These are phyloP conservation scores for Aquilaria sinensis DNA, from an alignment of 345 rosid species.

Conservation along the genomic window DNA sequence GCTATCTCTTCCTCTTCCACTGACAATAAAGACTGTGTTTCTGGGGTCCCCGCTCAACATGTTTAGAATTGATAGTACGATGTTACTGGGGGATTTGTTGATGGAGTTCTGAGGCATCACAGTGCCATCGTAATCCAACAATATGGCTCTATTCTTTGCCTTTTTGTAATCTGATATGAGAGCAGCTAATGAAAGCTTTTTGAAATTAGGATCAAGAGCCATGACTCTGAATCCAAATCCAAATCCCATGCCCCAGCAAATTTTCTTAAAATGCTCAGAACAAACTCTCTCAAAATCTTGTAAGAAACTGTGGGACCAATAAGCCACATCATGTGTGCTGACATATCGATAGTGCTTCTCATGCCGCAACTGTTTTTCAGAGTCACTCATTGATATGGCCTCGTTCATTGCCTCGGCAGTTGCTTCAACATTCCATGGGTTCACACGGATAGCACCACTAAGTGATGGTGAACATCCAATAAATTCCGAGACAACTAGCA, in stretches of 20 bases:
- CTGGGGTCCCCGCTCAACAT: conserved; percentile 23
- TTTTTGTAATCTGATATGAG: conserved; percentile 21
- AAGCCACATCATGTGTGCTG: conserved; percentile 38
- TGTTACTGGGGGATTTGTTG: conserved; percentile 20
- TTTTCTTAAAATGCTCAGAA: conserved; percentile 27
- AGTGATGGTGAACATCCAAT: conserved; percentile 28
- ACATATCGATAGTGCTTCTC: conserved; percentile 36
- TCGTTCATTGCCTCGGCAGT: conserved; percentile 33
- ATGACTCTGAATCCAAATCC: conserved; percentile 34
- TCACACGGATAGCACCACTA: conserved; percentile 38
- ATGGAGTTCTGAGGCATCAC: conserved; percentile 25
- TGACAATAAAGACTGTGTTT: conserved; percentile 33
- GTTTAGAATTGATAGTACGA: conserved; percentile 25
- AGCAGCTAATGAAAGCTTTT: conserved; percentile 22
- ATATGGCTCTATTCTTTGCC: conserved; percentile 29
- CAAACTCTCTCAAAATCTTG: conserved; percentile 38
- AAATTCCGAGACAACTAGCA: conserved; percentile 22
- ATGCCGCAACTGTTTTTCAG: conserved; percentile 31
- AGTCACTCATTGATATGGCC: conserved; percentile 22
- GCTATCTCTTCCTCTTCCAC: conserved; percentile 30
- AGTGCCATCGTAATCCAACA: conserved; percentile 41
- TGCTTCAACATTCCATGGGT: conserved; percentile 42
- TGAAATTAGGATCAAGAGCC: conserved; percentile 35
- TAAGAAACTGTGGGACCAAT: conserved; percentile 35
- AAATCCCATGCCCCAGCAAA: conserved; percentile 37